These are phyloP conservation scores for Colletotrichum paranaense DNA, from an alignment of 2,329 filamentous ascomycete species.

Conservation along the genomic window DNA sequence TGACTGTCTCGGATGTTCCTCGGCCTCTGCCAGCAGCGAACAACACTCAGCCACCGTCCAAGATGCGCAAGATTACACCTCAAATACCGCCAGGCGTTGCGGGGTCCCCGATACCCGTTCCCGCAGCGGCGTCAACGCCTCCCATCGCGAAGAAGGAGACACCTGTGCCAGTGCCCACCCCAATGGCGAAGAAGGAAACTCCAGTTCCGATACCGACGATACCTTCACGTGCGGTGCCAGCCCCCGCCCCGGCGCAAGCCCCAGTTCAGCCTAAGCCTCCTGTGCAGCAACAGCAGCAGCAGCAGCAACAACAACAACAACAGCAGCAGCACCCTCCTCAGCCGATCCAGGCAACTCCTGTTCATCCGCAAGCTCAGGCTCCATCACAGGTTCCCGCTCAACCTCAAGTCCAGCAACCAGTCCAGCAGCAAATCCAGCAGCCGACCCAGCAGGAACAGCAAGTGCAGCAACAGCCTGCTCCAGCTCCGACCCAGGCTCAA, in stretches of 20 bases:
- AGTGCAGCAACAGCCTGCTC: constrained; percentile 7
- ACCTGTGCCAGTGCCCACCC: constrained; percentile 25
- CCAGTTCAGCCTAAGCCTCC: background rate
- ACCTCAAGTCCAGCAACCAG: constrained; percentile 4
- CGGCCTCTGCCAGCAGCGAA: background rate
- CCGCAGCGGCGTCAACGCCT: constrained; percentile 7
- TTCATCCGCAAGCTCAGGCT: background rate
- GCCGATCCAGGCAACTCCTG: background rate
- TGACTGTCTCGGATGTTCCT: constrained; percentile 20
- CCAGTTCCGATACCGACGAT: constrained; percentile 21
- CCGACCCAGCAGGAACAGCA: constrained; percentile 6
- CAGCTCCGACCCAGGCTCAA: constrained; percentile 9
- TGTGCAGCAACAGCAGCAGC: background rate
- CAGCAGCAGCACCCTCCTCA: background rate
- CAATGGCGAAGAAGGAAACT: constrained; percentile 18
- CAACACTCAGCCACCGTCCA: constrained; percentile 36
- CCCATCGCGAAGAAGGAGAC: constrained; percentile 23
- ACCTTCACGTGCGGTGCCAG: background rate
- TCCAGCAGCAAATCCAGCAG: constrained; percentile 2
- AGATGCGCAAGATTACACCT: constrained; percentile 32
- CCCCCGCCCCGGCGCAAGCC: background rate
- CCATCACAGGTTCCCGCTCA: background rate
- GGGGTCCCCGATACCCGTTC: constrained; percentile 18
- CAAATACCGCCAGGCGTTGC: constrained; percentile 12
- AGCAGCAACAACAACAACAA: background rate